Evolutionary conservation across 768 basidiomycete genomes (phyloP).

Genomic region (Kwoniella heveanensis): DNA sequence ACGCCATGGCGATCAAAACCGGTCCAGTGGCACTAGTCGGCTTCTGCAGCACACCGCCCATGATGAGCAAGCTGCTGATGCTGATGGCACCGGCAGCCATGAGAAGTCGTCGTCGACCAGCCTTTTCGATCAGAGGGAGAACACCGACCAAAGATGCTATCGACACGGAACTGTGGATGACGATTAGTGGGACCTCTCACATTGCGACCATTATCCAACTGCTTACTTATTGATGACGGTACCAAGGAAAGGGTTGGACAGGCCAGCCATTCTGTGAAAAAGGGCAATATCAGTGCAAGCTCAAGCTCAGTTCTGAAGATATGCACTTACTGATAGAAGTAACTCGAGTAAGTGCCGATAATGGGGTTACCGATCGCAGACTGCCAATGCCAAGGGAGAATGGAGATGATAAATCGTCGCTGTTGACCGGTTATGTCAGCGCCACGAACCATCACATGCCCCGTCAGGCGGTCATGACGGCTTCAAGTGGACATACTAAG

Average conservation of each 20-base stretch:
- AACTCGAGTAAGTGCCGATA: neutral
- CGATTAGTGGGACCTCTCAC: too few species aligned
- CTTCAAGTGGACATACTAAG: neutral
- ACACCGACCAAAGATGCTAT: neutral
- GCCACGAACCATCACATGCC: too few species aligned
- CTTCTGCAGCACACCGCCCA: neutral
- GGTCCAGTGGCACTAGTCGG: neutral
- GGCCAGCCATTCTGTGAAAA: neutral
- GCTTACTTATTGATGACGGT: neutral
- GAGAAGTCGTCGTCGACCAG: neutral
- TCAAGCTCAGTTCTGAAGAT: neutral
- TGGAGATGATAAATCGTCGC: slow-evolving; percentile 2
- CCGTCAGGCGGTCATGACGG: too few species aligned
- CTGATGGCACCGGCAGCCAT: neutral
- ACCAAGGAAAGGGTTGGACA: slow-evolving; percentile 2
- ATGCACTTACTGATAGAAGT: neutral
- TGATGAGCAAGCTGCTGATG: neutral
- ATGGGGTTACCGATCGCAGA: neutral
- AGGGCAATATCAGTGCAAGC: neutral
- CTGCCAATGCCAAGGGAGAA: slow-evolving; percentile 1
- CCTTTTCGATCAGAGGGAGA: neutral
- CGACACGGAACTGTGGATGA: too few species aligned
- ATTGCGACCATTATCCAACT: neutral
- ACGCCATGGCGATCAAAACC: neutral
- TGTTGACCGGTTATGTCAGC: neutral